Conservation (phyloP, 306 rosid genomes). For the Chamaecrista fasciculata region DNA sequence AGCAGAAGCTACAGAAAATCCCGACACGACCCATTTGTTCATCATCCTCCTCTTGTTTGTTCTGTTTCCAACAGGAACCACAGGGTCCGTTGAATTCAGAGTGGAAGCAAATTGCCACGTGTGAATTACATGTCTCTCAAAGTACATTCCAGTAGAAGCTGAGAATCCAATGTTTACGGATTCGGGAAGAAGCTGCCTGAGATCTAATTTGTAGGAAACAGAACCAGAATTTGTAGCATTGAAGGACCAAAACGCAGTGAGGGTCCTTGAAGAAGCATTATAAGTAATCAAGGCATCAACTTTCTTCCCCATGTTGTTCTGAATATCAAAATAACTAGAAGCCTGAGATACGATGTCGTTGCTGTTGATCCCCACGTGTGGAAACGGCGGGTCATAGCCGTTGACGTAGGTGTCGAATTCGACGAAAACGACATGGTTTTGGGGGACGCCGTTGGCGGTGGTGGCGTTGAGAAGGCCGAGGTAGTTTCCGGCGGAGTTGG, state of each 20-base stretch:
- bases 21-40: no score
- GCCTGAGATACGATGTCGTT: not conserved
- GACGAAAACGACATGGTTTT: slow-evolving; percentile 19
- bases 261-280: slow-evolving; percentile 22
- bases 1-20: no score
- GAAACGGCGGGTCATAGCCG: not conserved
- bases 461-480: no score
- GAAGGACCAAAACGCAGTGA: slow-evolving; percentile 25
- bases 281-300: slow-evolving; percentile 27
- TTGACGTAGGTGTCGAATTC: slow-evolving; percentile 26
- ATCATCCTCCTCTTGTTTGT: no score
- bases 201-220: not conserved
- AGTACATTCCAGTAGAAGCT: not conserved
- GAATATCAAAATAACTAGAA: slow-evolving; percentile 6
- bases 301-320: not conserved
- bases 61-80: not conserved
- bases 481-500: no score
- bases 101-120: slow-evolving; percentile 25
- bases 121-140: not conserved
- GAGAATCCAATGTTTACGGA: slow-evolving; percentile 22
- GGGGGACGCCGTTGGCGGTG: not conserved
- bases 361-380: slow-evolving; percentile 26
- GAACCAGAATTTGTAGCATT: not conserved
- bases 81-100: not conserved
- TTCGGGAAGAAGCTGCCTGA: slow-evolving; percentile 2